phyloP scores from a whole-genome alignment of 169 alveolate species.

The Cryptosporidium sp. region DNA sequence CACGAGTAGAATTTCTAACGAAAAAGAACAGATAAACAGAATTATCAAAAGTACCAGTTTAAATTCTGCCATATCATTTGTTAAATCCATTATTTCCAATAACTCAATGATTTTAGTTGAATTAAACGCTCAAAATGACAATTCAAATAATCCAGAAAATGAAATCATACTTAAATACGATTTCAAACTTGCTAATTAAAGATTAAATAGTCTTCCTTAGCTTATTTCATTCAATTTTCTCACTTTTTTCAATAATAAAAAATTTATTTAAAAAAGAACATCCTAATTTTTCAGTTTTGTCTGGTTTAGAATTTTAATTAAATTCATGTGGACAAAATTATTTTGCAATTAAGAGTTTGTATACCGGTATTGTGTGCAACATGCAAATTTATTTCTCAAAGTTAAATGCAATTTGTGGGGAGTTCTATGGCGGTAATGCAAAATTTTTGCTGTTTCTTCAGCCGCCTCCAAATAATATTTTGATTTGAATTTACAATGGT shows the following conservation, averaged over 20 bases:
- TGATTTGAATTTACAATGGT: not conserved
- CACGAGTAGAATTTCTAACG: constrained; percentile 5
- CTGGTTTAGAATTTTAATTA: not conserved
- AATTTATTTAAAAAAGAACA: no score
- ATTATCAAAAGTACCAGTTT: not conserved
- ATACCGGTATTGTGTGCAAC: constrained; percentile 26
- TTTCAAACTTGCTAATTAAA: not conserved
- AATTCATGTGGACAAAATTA: not conserved
- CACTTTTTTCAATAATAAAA: not conserved
- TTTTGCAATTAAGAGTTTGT: not conserved
- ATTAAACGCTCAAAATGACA: not conserved
- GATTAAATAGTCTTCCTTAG: not conserved
- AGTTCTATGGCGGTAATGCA: not conserved
- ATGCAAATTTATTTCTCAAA: not conserved
- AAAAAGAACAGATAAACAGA: constrained; percentile 14
- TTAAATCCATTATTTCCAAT: not conserved
- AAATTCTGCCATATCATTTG: not conserved
- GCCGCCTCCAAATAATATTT: not conserved
- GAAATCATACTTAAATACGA: constrained; percentile 15
- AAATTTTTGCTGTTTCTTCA: not conserved
- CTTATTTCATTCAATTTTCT: not conserved
- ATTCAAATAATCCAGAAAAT: not conserved
- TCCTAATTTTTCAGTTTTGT: not conserved
- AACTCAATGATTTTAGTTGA: constrained; percentile 53
- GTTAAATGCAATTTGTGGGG: not conserved